Evolutionary conservation across 2,329 filamentous ascomycete genomes (phyloP), one percentile per base, ranked within the genome.

Genomic region (Nothophaeocryptopus gaeumannii): DNA sequence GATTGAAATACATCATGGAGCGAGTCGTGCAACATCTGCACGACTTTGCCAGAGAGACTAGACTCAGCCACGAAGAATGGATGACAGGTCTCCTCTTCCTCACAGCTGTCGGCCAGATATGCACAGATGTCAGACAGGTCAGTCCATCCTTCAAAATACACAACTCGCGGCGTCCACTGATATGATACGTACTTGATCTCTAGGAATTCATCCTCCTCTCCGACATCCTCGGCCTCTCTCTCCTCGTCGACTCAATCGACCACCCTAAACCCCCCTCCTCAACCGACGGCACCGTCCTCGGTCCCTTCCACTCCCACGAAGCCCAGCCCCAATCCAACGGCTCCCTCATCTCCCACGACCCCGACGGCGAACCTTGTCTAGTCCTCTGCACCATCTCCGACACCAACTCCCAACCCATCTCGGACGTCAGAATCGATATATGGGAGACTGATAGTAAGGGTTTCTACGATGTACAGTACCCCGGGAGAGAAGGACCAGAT

Each of bases 391-490:
- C 78, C 0, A 73, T 92, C 49, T 81, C 78, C 55, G 85, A 89
- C 66, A 81, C 79, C 0, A 35, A 70, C 1, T 86, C 86, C 0
- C 74, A 73, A 1, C 83, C 88, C 0, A 74, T 93, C 29, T 55
- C 72, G 1, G 81, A 75, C 39, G 86, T 84, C 29, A 88, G 84
- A 65, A 79, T 92, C 54, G 88, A 93, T 67, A 84, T 93, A 57
- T 93, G 88, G 88, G 88, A 92, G 72, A 89, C 88, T 8, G 88
- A 92, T 66, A 84, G 80, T 51, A 81, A 81, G n/a, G 88, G 88
- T 8, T 82, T 84, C 63, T 93, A 93, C 66, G 88, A 93, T 64
- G 87, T 92, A 53, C 88, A 93, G 70, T 84, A 89, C 66, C 74
- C 80, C 0, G 79, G 81, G 36, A 75, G 83, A 3, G 69, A 77